Percentiles rank a stretch among this genome's conserved stretches.
Conservation (phyloP, 495 filamentous ascomycete genomes). For the Xylaria scruposa region DNA sequence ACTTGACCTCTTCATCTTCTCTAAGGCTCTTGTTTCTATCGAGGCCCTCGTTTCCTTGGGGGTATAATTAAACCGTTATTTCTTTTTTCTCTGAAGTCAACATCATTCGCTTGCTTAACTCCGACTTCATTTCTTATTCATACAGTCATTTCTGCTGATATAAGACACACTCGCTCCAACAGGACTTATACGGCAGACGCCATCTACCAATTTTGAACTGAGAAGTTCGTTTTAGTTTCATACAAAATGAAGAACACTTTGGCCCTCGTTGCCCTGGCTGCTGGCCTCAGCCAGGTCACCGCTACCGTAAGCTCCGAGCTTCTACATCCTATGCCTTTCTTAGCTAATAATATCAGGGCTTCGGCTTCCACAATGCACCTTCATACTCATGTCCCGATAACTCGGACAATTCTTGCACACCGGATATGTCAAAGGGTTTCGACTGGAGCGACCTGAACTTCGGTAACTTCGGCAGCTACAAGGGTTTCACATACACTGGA, state of each 20-base stretch:
- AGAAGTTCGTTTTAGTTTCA: slow-evolving; percentile 31
- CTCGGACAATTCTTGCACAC: slow-evolving; percentile 77
- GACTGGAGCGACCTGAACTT: slow-evolving; percentile 68
- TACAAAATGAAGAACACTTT: slow-evolving; percentile 56
- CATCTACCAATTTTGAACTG: slow-evolving; percentile 31
- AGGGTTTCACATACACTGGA: slow-evolving; percentile 73
- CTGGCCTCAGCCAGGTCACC: slow-evolving; percentile 59
- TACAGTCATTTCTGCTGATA: slow-evolving; percentile 31
- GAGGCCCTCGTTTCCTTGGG: slow-evolving; percentile 44
- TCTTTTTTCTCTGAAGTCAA: slow-evolving; percentile 51
- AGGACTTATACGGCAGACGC: slow-evolving; percentile 29
- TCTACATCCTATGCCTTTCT: background rate
- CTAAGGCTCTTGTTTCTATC: slow-evolving; percentile 38
- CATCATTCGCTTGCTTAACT: slow-evolving; percentile 66
- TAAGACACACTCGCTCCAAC: slow-evolving; percentile 42
- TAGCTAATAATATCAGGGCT: slow-evolving; percentile 36
- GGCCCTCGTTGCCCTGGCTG: slow-evolving; percentile 62
- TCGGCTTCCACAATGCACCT: slow-evolving; percentile 62
- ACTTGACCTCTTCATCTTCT: slow-evolving; percentile 24
- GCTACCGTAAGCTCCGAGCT: slow-evolving; percentile 56
- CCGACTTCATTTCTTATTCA: slow-evolving; percentile 37
- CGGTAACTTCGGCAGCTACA: slow-evolving; percentile 72
- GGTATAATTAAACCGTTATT: slow-evolving; percentile 37
- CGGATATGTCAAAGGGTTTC: slow-evolving; percentile 70
- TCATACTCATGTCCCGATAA: slow-evolving; percentile 73